These are phyloP conservation scores for Claviceps sp. DNA, from an alignment of 2,329 filamentous ascomycete species.

Conservation along the genomic window DNA sequence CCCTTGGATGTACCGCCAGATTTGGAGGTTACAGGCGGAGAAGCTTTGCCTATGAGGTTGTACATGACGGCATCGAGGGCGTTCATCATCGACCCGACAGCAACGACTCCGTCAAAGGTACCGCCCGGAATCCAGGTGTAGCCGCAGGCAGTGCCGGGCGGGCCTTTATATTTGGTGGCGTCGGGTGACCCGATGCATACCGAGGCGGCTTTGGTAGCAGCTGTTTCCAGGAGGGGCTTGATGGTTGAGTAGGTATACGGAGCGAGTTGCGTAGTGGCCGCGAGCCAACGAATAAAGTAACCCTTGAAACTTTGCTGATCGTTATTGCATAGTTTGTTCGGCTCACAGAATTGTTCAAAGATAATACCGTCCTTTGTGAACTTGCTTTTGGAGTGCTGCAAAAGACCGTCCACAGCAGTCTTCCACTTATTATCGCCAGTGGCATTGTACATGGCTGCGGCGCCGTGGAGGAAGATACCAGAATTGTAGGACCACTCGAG, in stretches of 20 bases:
- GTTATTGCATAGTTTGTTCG: conserved; percentile 44
- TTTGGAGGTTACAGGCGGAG: conserved; percentile 34
- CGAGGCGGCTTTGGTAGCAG: conserved; percentile 37
- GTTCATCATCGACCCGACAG: conserved; percentile 59
- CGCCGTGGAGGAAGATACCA: conserved; percentile 50
- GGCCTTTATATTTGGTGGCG: conserved; percentile 32
- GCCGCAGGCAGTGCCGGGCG: conserved; percentile 50
- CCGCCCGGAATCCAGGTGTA: conserved; percentile 44
- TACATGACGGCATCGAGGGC: conserved; percentile 51
- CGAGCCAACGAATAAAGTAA: conserved; percentile 56
- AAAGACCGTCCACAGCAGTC: conserved; percentile 43
- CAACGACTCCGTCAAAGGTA: conserved; percentile 43
- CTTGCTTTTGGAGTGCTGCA: conserved; percentile 33
- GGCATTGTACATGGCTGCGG: conserved; percentile 49
- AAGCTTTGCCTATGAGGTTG: conserved; percentile 33
- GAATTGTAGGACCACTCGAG: conserved; percentile 59
- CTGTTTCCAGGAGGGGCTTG: conserved; percentile 35
- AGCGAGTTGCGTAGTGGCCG: conserved; percentile 39
- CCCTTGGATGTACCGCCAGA: conserved; percentile 48
- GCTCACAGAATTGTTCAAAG: conserved; percentile 56
- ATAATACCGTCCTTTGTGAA: conserved; percentile 45
- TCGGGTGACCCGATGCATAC: conserved; percentile 35
- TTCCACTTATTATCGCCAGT: conserved; percentile 42
- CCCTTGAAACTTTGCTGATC: conserved; percentile 69
- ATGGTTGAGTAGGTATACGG: conserved; percentile 37